phyloP scores from a whole-genome alignment of 2,329 filamentous ascomycete species.

The Diaporthe caulivora region DNA sequence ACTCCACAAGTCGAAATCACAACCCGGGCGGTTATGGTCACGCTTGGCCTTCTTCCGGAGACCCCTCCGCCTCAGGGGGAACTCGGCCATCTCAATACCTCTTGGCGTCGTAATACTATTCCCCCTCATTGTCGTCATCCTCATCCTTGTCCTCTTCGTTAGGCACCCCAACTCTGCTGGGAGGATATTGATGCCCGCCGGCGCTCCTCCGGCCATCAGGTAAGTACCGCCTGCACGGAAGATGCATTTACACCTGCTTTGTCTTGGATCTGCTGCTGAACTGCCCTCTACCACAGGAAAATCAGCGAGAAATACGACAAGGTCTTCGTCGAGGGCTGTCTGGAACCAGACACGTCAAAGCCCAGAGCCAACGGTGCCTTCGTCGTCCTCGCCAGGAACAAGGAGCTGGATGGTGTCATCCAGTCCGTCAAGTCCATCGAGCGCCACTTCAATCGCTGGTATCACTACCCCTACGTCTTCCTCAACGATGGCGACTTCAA shows the following conservation, averaged over 20 bases:
- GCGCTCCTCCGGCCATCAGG: constrained; percentile 90
- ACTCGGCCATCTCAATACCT: constrained; percentile 92
- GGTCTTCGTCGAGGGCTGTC: constrained; percentile 92
- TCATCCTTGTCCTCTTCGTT: constrained; percentile 91
- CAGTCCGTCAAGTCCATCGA: constrained; percentile 98
- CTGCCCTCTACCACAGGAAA: constrained; percentile 70
- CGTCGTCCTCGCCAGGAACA: constrained; percentile 94
- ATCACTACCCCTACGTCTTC: constrained; percentile 98
- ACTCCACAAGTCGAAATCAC: constrained; percentile 39
- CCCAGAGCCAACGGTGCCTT: constrained; percentile 95
- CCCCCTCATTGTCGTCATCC: constrained; percentile 88
- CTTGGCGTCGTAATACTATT: constrained; percentile 94
- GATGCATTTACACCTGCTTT: neutral
- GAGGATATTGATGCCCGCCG: constrained; percentile 87
- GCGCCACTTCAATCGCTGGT: constrained; percentile 99
- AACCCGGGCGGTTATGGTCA: constrained; percentile 54
- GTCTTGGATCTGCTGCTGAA: neutral
- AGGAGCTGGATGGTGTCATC: constrained; percentile 94
- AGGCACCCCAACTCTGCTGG: constrained; percentile 87
- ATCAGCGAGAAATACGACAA: constrained; percentile 98
- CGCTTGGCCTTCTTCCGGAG: constrained; percentile 85
- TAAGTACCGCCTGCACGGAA: constrained; percentile 57
- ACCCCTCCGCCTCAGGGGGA: constrained; percentile 89
- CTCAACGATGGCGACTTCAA: constrained; percentile 98
- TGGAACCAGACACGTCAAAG: constrained; percentile 81